Conservation (phyloP, 2,329 filamentous ascomycete species). For the Aspergillus sojae region DNA sequence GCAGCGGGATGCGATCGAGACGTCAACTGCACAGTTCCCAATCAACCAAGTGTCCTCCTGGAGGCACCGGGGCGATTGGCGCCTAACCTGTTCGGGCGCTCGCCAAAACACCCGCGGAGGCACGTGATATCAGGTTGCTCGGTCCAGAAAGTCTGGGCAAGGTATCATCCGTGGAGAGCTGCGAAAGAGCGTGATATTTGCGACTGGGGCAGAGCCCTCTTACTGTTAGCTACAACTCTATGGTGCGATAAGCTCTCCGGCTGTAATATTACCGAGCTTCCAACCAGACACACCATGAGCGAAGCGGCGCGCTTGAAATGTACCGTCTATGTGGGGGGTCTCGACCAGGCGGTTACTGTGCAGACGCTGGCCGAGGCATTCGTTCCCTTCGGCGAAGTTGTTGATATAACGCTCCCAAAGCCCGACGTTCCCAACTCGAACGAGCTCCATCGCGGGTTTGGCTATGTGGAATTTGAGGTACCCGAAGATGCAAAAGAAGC, state of each 20-base stretch:
- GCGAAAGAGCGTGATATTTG: background rate
- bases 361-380: constrained; percentile 85
- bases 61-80: constrained; percentile 32
- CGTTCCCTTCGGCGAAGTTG: constrained; percentile 93
- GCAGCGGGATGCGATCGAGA: constrained; percentile 26
- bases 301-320: constrained; percentile 82
- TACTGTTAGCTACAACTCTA: background rate
- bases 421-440: constrained; percentile 77
- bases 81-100: constrained; percentile 34
- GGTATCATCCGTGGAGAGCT: constrained; percentile 6
- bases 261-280: background rate
- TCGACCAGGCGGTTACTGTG: constrained; percentile 75
- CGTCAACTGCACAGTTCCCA: constrained; percentile 20
- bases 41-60: constrained; percentile 47
- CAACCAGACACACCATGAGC: constrained; percentile 61
- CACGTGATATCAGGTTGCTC: constrained; percentile 39
- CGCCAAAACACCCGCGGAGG: constrained; percentile 35
- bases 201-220: background rate
- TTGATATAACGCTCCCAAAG: constrained; percentile 87
- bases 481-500: constrained; percentile 86
- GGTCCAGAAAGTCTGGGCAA: constrained; percentile 14
- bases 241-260: constrained; percentile 6
- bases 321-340: constrained; percentile 88
- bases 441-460: constrained; percentile 86
- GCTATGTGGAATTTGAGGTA: constrained; percentile 92